Conservation (phyloP, 1,284 basidiomycete species). For the Ustilago bromivora region DNA sequence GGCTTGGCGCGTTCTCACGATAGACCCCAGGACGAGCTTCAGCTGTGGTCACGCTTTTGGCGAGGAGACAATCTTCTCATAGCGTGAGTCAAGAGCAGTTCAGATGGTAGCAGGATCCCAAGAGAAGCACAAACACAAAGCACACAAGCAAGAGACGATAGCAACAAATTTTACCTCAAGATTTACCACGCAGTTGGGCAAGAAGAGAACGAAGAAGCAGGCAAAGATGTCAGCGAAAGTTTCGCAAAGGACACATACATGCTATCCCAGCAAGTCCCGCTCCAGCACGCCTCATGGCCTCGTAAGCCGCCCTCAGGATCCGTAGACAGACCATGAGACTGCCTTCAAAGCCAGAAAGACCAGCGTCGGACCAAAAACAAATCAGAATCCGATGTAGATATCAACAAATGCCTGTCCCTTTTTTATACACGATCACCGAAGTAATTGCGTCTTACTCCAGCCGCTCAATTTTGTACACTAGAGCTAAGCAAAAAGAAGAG, state of each 20-base stretch:
- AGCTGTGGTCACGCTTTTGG: too few species aligned
- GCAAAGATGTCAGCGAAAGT: conserved; percentile 11
- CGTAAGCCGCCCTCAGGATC: not conserved
- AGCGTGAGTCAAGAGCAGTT: too few species aligned
- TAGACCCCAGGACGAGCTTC: too few species aligned
- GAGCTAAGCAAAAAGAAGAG: conserved; percentile 42
- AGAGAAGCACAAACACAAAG: not conserved
- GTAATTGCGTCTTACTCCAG: conserved; percentile 35
- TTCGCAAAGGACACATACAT: too few species aligned
- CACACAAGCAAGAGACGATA: not conserved
- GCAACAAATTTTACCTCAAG: not conserved
- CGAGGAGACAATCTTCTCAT: too few species aligned
- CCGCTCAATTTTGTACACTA: conserved; percentile 55
- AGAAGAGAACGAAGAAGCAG: conserved; percentile 4
- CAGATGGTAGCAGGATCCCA: too few species aligned
- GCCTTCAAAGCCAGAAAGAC: not conserved
- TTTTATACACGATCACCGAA: conserved; percentile 33
- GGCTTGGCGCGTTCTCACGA: not conserved
- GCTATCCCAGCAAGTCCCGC: not conserved
- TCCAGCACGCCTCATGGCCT: not conserved
- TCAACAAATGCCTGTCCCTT: conserved; percentile 54
- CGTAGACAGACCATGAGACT: not conserved
- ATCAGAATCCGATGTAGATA: conserved; percentile 59
- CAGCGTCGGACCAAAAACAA: conserved; percentile 1
- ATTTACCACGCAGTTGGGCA: not conserved